Conservation (phyloP, 163 green algal species). For the Chlamydomonas reinhardtii region DNA sequence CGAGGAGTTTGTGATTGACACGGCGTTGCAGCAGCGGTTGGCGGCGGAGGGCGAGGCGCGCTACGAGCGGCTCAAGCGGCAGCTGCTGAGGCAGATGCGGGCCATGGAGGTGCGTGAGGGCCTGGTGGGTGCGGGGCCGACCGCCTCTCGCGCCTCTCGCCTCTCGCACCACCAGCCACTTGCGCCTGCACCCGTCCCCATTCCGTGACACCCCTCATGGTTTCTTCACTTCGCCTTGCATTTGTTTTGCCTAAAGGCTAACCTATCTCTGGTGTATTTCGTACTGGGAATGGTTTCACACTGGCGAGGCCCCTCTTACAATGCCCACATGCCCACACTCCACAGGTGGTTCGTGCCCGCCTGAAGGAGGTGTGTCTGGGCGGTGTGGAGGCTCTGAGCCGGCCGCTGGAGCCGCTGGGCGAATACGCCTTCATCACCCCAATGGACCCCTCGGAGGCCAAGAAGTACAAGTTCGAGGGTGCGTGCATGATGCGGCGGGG, state of each 20-base stretch:
- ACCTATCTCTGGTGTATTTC: too few relatives aligned
- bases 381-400: background rate
- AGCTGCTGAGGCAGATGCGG: background rate
- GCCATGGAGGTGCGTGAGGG: constrained; percentile 5
- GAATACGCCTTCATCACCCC: constrained; percentile 36
- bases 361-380: constrained; percentile 11
- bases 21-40: constrained; percentile 16
- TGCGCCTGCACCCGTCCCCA: background rate
- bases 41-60: background rate
- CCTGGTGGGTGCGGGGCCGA: background rate
- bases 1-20: constrained; percentile 50
- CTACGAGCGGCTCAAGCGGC: background rate
- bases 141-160: background rate
- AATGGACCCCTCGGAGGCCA: constrained; percentile 10
- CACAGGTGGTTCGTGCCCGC: background rate
- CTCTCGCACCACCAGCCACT: background rate
- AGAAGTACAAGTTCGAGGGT: background rate
- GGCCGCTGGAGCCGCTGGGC: constrained; percentile 9
- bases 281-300: too few relatives aligned
- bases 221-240: too few relatives aligned
- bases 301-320: too few relatives aligned
- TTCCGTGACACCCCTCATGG: too few relatives aligned
- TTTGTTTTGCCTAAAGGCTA: too few relatives aligned
- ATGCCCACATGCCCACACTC: too few relatives aligned
- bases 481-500: too few relatives aligned